A percentile compares a stretch with the other conserved stretches of the same genome.
phyloP scores from a whole-genome alignment of 2,329 filamentous ascomycete genomes.

The Aureobasidium sp. region DNA sequence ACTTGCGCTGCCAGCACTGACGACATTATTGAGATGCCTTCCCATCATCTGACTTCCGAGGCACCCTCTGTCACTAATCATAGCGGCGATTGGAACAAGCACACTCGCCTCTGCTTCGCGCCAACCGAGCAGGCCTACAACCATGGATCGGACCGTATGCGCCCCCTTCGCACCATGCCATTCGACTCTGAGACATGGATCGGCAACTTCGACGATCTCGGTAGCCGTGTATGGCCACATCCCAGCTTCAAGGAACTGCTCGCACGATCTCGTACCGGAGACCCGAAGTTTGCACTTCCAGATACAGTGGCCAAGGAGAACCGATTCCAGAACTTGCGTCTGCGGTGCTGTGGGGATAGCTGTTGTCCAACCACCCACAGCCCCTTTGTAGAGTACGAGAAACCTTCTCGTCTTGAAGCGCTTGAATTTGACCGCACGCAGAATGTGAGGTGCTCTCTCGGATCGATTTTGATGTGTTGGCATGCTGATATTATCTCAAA shows the following conservation, averaged over 20 bases:
- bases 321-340: not conserved
- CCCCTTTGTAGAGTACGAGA: constrained; percentile 7
- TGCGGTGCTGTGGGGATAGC: not conserved
- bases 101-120: not conserved
- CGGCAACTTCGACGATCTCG: not conserved
- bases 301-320: not conserved
- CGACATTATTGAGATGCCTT: not conserved
- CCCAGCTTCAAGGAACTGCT: not conserved
- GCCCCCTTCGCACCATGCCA: not conserved
- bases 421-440: not conserved
- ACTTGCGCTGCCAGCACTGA: not conserved
- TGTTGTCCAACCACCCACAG: not conserved
- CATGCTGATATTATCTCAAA: not conserved
- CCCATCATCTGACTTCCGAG: no score
- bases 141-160: not conserved
- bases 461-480: not conserved
- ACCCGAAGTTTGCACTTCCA: not conserved
- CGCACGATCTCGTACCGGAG: not conserved
- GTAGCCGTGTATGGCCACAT: constrained; percentile 3
- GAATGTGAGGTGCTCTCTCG: not conserved
- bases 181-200: not conserved
- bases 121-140: not conserved
- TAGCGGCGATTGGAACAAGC: not conserved
- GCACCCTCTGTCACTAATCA: not conserved
- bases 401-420: not conserved